Evolutionary conservation across 106 monocot genomes (phyloP), one percentile per base, ranked within the genome.

Genomic region (Triglochin maritima): DNA sequence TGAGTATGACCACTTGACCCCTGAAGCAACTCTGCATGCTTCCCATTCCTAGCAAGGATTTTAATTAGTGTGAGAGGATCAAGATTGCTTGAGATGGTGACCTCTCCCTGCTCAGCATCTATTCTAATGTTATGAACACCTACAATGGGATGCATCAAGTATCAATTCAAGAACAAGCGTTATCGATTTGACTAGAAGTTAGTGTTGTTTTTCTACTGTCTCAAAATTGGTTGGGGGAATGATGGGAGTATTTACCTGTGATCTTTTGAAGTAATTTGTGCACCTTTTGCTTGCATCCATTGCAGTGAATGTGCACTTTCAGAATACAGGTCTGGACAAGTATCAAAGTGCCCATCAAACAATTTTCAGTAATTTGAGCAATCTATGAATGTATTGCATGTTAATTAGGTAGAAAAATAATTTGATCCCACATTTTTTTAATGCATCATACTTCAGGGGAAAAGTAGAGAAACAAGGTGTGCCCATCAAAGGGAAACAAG

Each of bases 71-170:
- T 81, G 59, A 60, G 58, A 16, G 90, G 83, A 81, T 90, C 90
- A 2, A 81, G 81, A 44, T 74, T 60, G 60, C 90, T 84, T 53
- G 90, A 63, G n/a, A 90, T 77, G 5, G 77, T 83, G 53, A 90
- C 86, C 79, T 72, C 86, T 70, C 86, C 86, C 68, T 81, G 76
- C 65, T 86, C 86, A n/a, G 79, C 71, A 53, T 90, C 86, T 51
- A 90, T 76, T 42, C 7, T 56, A 14, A 63, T 77, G 4, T 54
- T 71, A 79, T 79, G 83, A 44, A 90, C 86, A 29, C 90, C 90
- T 90, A 66, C 53, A 51, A 2, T 9, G 47, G 46, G 15, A 41
- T 55, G 55, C 14, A 12, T 63, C 62, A 49, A 56, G 53, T 46
- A 54, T 17, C 44, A 9, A 69, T 50, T 47, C 29, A 0, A 29